phyloP scores from a whole-genome alignment of 768 basidiomycete species.

The Pluteus cervinus region DNA sequence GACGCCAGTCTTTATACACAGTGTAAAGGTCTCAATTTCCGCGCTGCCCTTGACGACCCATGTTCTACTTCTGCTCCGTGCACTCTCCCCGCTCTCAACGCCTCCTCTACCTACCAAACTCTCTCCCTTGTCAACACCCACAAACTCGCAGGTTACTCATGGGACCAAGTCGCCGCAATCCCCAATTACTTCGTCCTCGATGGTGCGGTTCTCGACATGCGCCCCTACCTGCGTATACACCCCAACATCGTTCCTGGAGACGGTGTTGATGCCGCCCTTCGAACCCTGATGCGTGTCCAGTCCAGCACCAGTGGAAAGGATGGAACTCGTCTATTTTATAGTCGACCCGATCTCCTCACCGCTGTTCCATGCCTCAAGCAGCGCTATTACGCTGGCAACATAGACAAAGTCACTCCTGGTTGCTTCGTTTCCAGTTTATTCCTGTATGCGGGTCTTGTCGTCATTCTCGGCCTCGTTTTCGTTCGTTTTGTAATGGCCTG shows the following conservation, averaged over 20 bases:
- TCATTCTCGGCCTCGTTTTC: conserved; percentile 87
- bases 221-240: conserved; percentile 76
- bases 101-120: conserved; percentile 47
- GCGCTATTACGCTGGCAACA: conserved; percentile 89
- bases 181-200: conserved; percentile 83
- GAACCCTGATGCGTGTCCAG: conserved; percentile 53
- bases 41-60: conserved; percentile 68
- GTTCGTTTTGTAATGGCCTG: conserved; percentile 95
- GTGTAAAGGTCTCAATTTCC: conserved; percentile 59
- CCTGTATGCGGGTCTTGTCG: conserved; percentile 84
- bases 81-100: conserved; percentile 55
- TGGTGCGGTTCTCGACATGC: conserved; percentile 90
- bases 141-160: conserved; percentile 79
- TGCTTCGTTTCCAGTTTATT: conserved; percentile 89
- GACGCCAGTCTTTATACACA: conserved; percentile 54
- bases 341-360: conserved; percentile 53
- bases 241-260: conserved; percentile 64
- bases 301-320: conserved; percentile 68
- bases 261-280: conserved; percentile 76
- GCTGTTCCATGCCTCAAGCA: conserved; percentile 77
- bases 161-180: conserved; percentile 77
- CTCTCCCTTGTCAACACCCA: conserved; percentile 64
- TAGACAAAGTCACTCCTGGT: conserved; percentile 94
- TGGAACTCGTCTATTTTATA: conserved; percentile 83
- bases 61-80: conserved; percentile 61